These are phyloP conservation scores for Ophiostoma sp. DNA, from an alignment of 2,329 filamentous ascomycete species.

Conservation along the genomic window DNA sequence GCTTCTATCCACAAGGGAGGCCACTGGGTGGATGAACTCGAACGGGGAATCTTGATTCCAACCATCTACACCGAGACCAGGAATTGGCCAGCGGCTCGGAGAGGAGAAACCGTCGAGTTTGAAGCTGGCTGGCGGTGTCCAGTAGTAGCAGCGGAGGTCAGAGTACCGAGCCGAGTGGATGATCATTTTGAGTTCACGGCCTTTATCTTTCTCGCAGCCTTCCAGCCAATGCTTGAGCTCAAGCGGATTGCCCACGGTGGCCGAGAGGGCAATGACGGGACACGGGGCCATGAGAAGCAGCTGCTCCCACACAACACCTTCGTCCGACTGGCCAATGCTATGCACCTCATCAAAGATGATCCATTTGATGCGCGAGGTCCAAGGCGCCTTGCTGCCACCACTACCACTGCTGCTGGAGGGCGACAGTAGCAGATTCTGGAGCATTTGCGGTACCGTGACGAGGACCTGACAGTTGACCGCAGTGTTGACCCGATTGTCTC, in stretches of 20 bases:
- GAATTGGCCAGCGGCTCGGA: constrained; percentile 44
- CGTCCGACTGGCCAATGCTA: constrained; percentile 73
- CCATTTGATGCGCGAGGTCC: constrained; percentile 67
- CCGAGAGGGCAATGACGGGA: constrained; percentile 76
- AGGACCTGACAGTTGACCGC: constrained; percentile 71
- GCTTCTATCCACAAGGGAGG: constrained; percentile 37
- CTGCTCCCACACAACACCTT: constrained; percentile 78
- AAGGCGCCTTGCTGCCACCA: constrained; percentile 46
- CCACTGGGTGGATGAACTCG: constrained; percentile 27
- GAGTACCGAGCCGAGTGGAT: constrained; percentile 70
- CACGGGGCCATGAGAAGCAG: constrained; percentile 71
- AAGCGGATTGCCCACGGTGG: constrained; percentile 73
- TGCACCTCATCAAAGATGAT: constrained; percentile 86
- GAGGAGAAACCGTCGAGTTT: constrained; percentile 54
- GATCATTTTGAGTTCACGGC: constrained; percentile 66
- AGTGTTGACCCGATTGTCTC: constrained; percentile 74
- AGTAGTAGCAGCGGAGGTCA: constrained; percentile 74
- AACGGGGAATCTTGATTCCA: constrained; percentile 7
- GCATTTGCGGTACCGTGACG: constrained; percentile 74
- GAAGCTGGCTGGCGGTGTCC: constrained; percentile 50
- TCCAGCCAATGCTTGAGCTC: constrained; percentile 70
- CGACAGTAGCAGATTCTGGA: constrained; percentile 74
- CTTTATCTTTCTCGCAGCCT: constrained; percentile 62
- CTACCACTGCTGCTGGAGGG: constrained; percentile 60
- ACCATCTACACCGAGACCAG: constrained; percentile 48